Percentiles rank a stretch among this genome's conserved stretches.
Conservation (phyloP, 768 basidiomycete genomes). For the Boletus fagicola region DNA sequence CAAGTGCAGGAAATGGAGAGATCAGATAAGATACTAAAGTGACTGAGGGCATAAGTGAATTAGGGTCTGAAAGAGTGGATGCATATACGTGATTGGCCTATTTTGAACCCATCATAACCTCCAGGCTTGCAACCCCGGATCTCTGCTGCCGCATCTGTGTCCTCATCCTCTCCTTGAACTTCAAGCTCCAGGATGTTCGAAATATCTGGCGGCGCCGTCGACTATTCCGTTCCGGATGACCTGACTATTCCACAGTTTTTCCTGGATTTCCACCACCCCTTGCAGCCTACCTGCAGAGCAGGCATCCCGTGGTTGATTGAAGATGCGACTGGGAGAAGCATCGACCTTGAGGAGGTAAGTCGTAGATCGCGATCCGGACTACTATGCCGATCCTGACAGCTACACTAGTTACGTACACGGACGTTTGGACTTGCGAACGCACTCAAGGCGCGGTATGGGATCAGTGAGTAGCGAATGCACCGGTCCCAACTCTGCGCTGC, state of each 20-base stretch:
- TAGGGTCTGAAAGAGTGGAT: no score
- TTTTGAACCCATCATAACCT: no score
- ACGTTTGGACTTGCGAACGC: conserved; percentile 56
- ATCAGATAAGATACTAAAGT: no score
- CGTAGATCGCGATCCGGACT: not conserved
- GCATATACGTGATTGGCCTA: no score
- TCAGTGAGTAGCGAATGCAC: conserved; percentile 38
- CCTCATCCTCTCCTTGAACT: not conserved
- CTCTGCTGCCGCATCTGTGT: not conserved
- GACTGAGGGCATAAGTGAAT: no score
- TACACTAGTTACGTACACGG: conserved; percentile 38
- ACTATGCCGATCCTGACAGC: not conserved
- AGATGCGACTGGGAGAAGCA: conserved; percentile 46
- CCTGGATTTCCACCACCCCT: conserved; percentile 43
- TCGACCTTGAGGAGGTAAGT: conserved; percentile 49
- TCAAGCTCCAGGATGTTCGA: conserved; percentile 16
- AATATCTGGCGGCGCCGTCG: conserved; percentile 26
- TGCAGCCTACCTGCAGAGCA: conserved; percentile 45
- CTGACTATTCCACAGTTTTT: conserved; percentile 67
- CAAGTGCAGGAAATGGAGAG: no score
- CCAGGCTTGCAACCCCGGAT: not conserved
- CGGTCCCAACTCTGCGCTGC: not conserved
- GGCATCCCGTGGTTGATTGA: conserved; percentile 59
- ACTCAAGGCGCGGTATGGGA: conserved; percentile 44
- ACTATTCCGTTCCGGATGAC: conserved; percentile 55